Conservation (phyloP, 768 basidiomycete genomes). For the Cystofilobasidium capitatum region DNA sequence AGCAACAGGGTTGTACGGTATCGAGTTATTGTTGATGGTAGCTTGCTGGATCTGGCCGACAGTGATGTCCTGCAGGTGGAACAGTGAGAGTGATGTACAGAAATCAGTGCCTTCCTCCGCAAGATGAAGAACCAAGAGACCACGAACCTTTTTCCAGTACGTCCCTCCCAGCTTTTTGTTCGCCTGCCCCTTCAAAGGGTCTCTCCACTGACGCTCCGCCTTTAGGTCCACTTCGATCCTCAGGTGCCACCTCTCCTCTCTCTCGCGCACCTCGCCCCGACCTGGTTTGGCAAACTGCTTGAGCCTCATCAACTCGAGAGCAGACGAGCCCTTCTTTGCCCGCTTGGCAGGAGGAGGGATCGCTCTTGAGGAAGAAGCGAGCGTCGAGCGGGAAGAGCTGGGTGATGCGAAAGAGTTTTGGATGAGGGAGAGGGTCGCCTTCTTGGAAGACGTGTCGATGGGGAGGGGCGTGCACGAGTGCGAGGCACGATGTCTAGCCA, state of each 20-base stretch:
- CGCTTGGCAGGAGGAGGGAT: not conserved
- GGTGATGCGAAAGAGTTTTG: not conserved
- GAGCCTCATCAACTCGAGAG: slow-evolving; percentile 9
- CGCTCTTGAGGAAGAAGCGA: not conserved
- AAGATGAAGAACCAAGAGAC: not conserved
- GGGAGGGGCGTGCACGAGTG: not conserved
- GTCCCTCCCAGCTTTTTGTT: slow-evolving; percentile 9
- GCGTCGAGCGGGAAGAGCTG: not conserved
- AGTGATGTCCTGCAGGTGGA: slow-evolving; percentile 2
- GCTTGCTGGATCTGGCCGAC: slow-evolving; percentile 5
- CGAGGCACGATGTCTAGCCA: slow-evolving; percentile 2
- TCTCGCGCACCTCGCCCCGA: not conserved
- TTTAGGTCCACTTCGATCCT: slow-evolving; percentile 1
- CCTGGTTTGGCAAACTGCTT: slow-evolving; percentile 9
- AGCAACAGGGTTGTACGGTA: slow-evolving; percentile 3
- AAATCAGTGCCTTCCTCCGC: too few species aligned
- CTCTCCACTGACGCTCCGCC: not conserved
- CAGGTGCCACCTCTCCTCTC: slow-evolving; percentile 13
- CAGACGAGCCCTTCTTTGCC: not conserved
- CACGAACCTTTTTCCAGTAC: slow-evolving; percentile 8
- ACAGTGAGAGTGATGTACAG: not conserved
- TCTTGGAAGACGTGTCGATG: not conserved
- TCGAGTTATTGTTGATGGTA: not conserved
- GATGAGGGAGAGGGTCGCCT: not conserved
- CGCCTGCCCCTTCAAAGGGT: not conserved